phyloP scores from a whole-genome alignment of 2,329 filamentous ascomycete species.

The Chrysosporium queenslandicum region DNA sequence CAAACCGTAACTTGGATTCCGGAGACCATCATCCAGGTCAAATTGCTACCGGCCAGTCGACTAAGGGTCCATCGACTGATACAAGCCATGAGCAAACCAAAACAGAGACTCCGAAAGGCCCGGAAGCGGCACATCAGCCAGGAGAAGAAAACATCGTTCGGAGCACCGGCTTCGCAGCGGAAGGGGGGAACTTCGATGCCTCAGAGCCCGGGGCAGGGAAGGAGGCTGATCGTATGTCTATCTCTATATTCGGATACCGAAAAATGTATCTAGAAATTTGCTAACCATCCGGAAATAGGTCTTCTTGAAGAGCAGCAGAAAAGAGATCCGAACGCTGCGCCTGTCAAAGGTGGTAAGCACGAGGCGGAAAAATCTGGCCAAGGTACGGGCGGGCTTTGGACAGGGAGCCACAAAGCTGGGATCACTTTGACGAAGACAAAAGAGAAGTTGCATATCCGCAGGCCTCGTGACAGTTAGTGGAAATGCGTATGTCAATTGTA shows the following conservation, averaged over 20 bases:
- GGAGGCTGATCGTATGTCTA: constrained; percentile 53
- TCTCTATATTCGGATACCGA: too few species aligned
- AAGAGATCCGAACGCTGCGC: not conserved
- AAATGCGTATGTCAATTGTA: not conserved
- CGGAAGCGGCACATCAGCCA: not conserved
- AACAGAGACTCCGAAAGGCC: not conserved
- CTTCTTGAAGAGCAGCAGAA: constrained; percentile 12
- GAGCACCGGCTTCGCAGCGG: constrained; percentile 49
- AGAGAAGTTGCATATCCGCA: constrained; percentile 28
- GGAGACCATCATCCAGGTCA: not conserved
- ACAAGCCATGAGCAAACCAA: constrained; percentile 1
- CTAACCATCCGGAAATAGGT: too few species aligned
- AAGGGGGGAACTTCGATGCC: constrained; percentile 44
- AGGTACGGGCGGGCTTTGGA: constrained; percentile 10
- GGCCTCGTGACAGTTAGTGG: constrained; percentile 8
- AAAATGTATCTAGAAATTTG: too few species aligned
- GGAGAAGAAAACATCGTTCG: constrained; percentile 43
- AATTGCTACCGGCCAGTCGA: not conserved
- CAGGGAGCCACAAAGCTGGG: constrained; percentile 9
- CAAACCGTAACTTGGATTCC: not conserved
- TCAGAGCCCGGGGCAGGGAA: constrained; percentile 51
- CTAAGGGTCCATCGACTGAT: not conserved
- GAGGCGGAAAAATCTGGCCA: not conserved
- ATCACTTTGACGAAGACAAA: constrained; percentile 23
- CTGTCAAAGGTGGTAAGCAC: not conserved